phyloP scores from a whole-genome alignment of 1,284 basidiomycete species.

The Abortiporus biennis region DNA sequence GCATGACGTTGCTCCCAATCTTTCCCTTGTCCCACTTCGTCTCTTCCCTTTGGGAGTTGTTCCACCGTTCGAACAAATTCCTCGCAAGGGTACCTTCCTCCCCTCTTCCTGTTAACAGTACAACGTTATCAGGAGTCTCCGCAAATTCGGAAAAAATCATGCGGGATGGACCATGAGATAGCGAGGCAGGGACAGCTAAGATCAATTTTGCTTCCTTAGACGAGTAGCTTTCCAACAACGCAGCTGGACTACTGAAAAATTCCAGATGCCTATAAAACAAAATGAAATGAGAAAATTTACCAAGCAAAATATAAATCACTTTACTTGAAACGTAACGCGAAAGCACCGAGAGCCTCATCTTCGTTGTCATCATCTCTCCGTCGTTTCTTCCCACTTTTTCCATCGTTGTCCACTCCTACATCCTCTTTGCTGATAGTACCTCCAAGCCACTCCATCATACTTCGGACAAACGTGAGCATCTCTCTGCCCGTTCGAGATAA shows the following conservation, averaged over 20 bases:
- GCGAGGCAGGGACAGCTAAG: conserved; percentile 85
- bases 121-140: conserved; percentile 73
- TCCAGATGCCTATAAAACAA: conserved; percentile 65
- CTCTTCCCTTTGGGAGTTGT: conserved; percentile 67
- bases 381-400: conserved; percentile 45
- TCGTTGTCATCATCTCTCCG: conserved; percentile 61
- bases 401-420: conserved; percentile 66
- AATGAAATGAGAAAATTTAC: neutral
- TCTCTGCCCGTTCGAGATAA: conserved; percentile 88
- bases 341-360: conserved; percentile 71
- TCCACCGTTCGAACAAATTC: conserved; percentile 84
- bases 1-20: conserved; percentile 78
- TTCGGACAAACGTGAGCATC: conserved; percentile 91
- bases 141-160: conserved; percentile 84
- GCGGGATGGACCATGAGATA: conserved; percentile 91
- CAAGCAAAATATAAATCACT: conserved; percentile 30
- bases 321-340: conserved; percentile 73
- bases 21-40: conserved; percentile 85
- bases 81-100: conserved; percentile 80
- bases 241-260: conserved; percentile 81
- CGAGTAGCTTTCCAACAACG: conserved; percentile 78
- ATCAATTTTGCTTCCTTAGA: conserved; percentile 89
- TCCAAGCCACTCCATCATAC: conserved; percentile 99
- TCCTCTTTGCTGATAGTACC: conserved; percentile 89
- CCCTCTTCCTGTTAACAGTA: conserved; percentile 75